Base-by-base conservation (phyloP, 208 protist species). In the Crithidia expoeki region DNA sequence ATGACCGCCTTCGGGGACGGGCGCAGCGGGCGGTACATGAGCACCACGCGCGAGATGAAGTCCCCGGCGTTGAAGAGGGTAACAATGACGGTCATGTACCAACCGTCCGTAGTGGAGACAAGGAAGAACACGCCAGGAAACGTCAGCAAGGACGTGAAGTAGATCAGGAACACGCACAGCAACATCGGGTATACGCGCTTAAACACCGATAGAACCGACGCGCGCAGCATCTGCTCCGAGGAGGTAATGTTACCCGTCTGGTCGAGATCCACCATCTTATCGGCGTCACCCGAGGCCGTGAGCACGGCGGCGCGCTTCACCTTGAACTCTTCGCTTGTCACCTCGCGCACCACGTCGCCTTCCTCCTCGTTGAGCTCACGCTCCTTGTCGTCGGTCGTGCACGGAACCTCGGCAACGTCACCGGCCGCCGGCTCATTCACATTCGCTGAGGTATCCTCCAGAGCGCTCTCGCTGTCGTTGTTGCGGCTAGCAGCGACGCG, bases 91-190 rank as follows among this genome's bases (percentile, higher is more conserved):
- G 88, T 91, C 28, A 51, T 52, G 75, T 88, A 94, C 86, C 86
- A 94, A 33, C 34, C 55, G 34, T 62, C 51, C 28, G 57, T 53
- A n/a, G 21, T 68, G 36, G 75, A 57, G 3, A 93, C 75, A 16
- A 70, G 25, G 53, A 93, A 76, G 57, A 88, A 84, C 17, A 93
- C 71, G 47, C 88, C 89, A 16, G 91, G 91, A 62, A 94, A 96
- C 56, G 93, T 49, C 47, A 84, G 55, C 56, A 93, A 50, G 1
- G 83, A 81, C 27, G 78, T 74, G 72, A 83, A 86, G 76, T 87
- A 94, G 36, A 84, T 73, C 11, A 84, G 57, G 69, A 89, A 93
- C 76, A 60, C 72, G 62, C 72, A 79, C 23, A 91, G 5, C 61
- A 90, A 57, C 86, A 94, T 91, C 51, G 90, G 90, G 60, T 75